Evolutionary conservation across 177 flowering plant genomes (phyloP).

Genomic region (Vitis hybrid): DNA sequence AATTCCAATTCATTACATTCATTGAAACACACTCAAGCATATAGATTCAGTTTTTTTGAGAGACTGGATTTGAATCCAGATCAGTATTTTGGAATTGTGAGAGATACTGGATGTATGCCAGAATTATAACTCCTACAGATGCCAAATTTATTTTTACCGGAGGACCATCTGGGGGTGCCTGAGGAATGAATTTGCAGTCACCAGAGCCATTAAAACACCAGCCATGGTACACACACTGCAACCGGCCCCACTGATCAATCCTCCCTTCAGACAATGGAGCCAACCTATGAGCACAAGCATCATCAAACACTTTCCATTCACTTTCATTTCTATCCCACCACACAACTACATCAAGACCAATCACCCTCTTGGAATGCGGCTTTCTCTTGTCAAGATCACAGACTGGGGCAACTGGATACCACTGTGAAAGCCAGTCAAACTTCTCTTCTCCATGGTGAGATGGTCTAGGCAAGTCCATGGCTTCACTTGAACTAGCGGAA

Average conservation of each 20-base stretch:
- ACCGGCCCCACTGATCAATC: slow-evolving; percentile 85
- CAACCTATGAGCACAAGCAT: slow-evolving; percentile 83
- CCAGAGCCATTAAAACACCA: slow-evolving; percentile 94
- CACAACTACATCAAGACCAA: slow-evolving; percentile 86
- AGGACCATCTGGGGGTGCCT: slow-evolving; percentile 62
- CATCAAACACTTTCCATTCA: slow-evolving; percentile 84
- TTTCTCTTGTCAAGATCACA: slow-evolving; percentile 84
- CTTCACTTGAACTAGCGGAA: slow-evolving; percentile 27
- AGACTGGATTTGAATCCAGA: too few relatives aligned
- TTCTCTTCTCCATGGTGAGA: slow-evolving; percentile 31
- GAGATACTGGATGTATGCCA: too few relatives aligned
- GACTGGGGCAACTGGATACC: slow-evolving; percentile 75
- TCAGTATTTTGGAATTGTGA: too few relatives aligned
- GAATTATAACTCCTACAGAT: too few relatives aligned
- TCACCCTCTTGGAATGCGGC: slow-evolving; percentile 70
- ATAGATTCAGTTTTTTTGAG: too few relatives aligned
- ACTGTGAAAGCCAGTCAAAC: slow-evolving; percentile 77
- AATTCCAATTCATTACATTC: too few relatives aligned
- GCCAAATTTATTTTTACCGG: too few relatives aligned
- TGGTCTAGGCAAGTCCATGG: slow-evolving; percentile 18
- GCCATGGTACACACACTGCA: slow-evolving; percentile 96
- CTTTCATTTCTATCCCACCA: slow-evolving; percentile 85
- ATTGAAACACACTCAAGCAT: too few relatives aligned
- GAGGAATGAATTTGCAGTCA: slow-evolving; percentile 86
- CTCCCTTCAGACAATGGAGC: slow-evolving; percentile 91